Conservation (phyloP, 768 basidiomycete species). For the Crucibulum laeve region DNA sequence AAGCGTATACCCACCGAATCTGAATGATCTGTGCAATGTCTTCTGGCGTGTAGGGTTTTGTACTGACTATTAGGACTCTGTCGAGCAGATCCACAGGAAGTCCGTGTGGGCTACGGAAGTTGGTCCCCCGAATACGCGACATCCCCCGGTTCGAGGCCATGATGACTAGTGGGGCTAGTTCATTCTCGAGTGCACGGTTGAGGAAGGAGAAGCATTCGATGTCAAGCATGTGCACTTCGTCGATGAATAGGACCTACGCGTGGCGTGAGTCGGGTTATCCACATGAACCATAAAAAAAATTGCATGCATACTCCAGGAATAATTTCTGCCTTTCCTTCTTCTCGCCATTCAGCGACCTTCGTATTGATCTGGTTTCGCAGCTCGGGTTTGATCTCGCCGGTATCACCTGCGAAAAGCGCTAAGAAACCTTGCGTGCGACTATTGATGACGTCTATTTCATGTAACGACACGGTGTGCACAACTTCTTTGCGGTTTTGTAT, state of each 20-base stretch:
- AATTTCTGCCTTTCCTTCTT: slow-evolving; percentile 98
- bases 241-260: slow-evolving; percentile 89
- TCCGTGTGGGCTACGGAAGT: slow-evolving; percentile 91
- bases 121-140: slow-evolving; percentile 92
- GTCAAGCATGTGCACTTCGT: slow-evolving; percentile 99
- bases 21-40: slow-evolving; percentile 91
- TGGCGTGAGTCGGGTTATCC: not conserved
- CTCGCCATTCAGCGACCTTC: slow-evolving; percentile 96
- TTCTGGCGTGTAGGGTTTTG: slow-evolving; percentile 75
- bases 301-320: slow-evolving; percentile 78
- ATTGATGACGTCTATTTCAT: slow-evolving; percentile 99
- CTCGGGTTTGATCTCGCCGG: slow-evolving; percentile 98
- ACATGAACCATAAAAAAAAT: not conserved
- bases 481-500: slow-evolving; percentile 97
- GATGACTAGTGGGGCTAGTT: slow-evolving; percentile 91
- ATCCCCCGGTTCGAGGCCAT: slow-evolving; percentile 98
- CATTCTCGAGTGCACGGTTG: slow-evolving; percentile 92
- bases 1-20: slow-evolving; percentile 59
- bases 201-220: slow-evolving; percentile 99
- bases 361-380: slow-evolving; percentile 94
- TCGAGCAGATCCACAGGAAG: slow-evolving; percentile 93
- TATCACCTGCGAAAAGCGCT: slow-evolving; percentile 92
- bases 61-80: slow-evolving; percentile 93
- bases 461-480: slow-evolving; percentile 94
- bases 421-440: slow-evolving; percentile 98